These are phyloP conservation scores for Saraca asoca DNA, from an alignment of 331 rosid species.

Conservation along the genomic window DNA sequence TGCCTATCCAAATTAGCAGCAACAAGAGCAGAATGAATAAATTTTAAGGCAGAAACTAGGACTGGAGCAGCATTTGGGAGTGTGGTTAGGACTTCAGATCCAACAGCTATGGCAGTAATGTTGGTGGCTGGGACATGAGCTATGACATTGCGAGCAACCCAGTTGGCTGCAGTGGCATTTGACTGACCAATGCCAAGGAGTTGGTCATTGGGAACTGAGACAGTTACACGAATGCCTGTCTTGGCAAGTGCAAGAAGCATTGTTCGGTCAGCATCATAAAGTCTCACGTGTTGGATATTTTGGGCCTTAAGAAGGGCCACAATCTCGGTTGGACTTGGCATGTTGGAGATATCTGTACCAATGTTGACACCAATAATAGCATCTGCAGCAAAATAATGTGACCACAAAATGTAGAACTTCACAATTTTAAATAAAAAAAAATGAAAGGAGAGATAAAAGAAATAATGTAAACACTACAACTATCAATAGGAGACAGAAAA, in stretches of 20 bases:
- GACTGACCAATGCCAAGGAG: conserved; percentile 92
- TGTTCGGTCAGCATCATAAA: conserved; percentile 75
- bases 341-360: conserved; percentile 75
- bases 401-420: conserved; percentile 10
- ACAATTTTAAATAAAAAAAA: neutral
- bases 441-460: neutral
- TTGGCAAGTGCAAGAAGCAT: conserved; percentile 84
- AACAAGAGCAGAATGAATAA: conserved; percentile 86
- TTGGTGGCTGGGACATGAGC: conserved; percentile 92
- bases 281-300: conserved; percentile 72
- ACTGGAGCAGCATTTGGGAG: conserved; percentile 88
- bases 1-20: conserved; percentile 82
- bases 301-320: conserved; percentile 89
- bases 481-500: conserved; percentile 16
- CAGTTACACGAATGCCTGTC: conserved; percentile 70
- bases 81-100: conserved; percentile 80
- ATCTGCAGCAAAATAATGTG: conserved; percentile 49
- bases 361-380: conserved; percentile 83
- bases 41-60: conserved; percentile 75
- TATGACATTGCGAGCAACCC: conserved; percentile 83
- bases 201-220: conserved; percentile 89
- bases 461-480: conserved; percentile 12
- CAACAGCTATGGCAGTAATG: conserved; percentile 81
- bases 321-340: conserved; percentile 84
- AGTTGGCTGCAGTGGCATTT: conserved; percentile 92